Conservation (phyloP, 305 asterid species). For the Coffea humblotiana region DNA sequence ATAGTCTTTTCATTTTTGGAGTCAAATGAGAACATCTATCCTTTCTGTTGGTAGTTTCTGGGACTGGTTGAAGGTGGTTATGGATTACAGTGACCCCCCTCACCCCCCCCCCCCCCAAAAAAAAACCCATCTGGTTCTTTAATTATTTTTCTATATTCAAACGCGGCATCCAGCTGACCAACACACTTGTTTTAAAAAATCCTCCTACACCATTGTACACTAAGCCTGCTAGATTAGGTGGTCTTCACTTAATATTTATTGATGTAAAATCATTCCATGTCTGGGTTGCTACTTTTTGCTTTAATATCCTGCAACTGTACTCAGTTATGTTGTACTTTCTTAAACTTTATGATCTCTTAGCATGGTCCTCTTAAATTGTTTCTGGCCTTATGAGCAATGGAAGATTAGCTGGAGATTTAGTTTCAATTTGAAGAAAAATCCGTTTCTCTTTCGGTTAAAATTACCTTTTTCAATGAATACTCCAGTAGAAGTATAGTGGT, state of each 20-base stretch:
- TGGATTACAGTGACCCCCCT: background rate
- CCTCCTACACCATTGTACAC: background rate
- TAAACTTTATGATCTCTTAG: background rate
- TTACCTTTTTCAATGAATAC: background rate
- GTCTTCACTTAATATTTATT: background rate
- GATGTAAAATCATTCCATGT: background rate
- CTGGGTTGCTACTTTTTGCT: background rate
- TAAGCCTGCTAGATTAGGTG: background rate
- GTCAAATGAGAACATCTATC: background rate
- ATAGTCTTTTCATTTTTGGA: background rate
- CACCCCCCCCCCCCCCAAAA: too few species aligned
- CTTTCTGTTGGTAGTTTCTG: background rate
- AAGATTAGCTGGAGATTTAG: background rate
- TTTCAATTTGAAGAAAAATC: background rate
- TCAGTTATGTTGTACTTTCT: background rate
- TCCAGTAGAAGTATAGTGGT: background rate
- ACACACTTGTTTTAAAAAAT: background rate
- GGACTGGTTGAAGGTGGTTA: background rate
- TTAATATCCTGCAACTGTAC: background rate
- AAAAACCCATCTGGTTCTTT: background rate
- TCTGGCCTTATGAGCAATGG: background rate
- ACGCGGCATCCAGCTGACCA: background rate
- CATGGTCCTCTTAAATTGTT: background rate
- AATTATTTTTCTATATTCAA: background rate
- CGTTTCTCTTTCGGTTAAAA: conserved; percentile 5